These are phyloP conservation scores for Zygoascus flipseniorum DNA, from an alignment of 805 yeast species.

Conservation along the genomic window DNA sequence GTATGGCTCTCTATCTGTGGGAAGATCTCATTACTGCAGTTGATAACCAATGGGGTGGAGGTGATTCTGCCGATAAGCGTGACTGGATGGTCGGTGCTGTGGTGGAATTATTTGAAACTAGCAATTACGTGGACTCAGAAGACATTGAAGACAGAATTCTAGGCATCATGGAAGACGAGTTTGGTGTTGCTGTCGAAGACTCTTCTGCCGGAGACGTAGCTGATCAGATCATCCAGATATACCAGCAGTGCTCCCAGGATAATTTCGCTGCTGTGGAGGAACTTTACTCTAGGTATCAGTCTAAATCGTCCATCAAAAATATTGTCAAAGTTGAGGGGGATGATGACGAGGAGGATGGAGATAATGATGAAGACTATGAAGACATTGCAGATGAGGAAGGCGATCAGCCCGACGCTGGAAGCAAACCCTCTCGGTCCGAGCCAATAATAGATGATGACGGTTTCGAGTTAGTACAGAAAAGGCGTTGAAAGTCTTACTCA, in stretches of 20 bases:
- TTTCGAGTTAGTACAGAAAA: slow-evolving; percentile 66
- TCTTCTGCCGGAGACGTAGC: slow-evolving; percentile 77
- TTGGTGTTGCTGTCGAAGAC: slow-evolving; percentile 81
- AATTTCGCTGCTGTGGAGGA: slow-evolving; percentile 50
- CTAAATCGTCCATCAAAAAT: slow-evolving; percentile 36
- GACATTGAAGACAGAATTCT: slow-evolving; percentile 77
- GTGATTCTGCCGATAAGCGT: slow-evolving; percentile 80
- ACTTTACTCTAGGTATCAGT: slow-evolving; percentile 51
- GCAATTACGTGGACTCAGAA: slow-evolving; percentile 60
- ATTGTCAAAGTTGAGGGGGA: slow-evolving; percentile 51
- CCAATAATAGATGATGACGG: slow-evolving; percentile 93
- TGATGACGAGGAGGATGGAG: slow-evolving; percentile 35
- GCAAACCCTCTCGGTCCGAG: slow-evolving; percentile 24
- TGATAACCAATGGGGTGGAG: slow-evolving; percentile 92
- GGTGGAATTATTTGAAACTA: slow-evolving; percentile 62
- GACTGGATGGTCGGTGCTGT: slow-evolving; percentile 89
- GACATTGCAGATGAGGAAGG: slow-evolving; percentile 32
- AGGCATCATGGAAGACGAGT: slow-evolving; percentile 92
- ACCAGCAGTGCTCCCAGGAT: slow-evolving; percentile 50
- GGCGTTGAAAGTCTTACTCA: slow-evolving; percentile 4
- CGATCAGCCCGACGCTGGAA: slow-evolving; percentile 22
- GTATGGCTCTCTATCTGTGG: slow-evolving; percentile 89
- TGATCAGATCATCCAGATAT: slow-evolving; percentile 44
- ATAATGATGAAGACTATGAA: slow-evolving; percentile 27
- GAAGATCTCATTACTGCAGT: slow-evolving; percentile 83